phyloP scores from a whole-genome alignment of 768 basidiomycete species.

The Amanita brunnescens region DNA sequence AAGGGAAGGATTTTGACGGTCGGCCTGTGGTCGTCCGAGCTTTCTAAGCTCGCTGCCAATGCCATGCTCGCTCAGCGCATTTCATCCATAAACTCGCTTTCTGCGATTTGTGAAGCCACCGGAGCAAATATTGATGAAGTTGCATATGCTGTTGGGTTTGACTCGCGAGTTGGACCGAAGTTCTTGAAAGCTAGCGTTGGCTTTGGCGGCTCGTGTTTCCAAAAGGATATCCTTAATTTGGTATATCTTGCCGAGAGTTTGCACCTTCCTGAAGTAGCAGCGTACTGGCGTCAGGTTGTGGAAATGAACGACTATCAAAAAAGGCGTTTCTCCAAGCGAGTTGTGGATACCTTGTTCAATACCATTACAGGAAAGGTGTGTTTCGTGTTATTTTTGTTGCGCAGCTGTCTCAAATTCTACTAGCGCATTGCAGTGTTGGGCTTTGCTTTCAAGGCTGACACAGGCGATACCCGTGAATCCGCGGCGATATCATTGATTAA shows the following conservation, averaged over 20 bases:
- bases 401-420: neutral
- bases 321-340: constrained; percentile 87
- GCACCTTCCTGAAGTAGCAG: constrained; percentile 93
- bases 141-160: constrained; percentile 86
- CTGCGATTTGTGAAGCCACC: constrained; percentile 97
- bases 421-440: constrained; percentile 92
- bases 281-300: constrained; percentile 96
- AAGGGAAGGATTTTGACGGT: constrained; percentile 80
- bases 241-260: constrained; percentile 94
- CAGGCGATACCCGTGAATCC: constrained; percentile 97
- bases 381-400: neutral
- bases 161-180: constrained; percentile 87
- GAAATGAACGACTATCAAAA: constrained; percentile 99
- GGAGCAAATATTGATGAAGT: constrained; percentile 99
- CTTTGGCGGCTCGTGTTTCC: constrained; percentile 98
- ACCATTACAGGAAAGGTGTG: constrained; percentile 90
- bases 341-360: constrained; percentile 97
- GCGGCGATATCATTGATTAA: constrained; percentile 90
- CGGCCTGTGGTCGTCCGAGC: constrained; percentile 97
- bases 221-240: constrained; percentile 98
- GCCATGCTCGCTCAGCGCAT: constrained; percentile 99
- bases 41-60: constrained; percentile 97
- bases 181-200: constrained; percentile 95
- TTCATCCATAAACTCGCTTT: constrained; percentile 95
- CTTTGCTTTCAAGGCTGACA: constrained; percentile 99